These are phyloP conservation scores for Nicotiana attenuata DNA, from an alignment of 257 asterid genomes.

Conservation along the genomic window DNA sequence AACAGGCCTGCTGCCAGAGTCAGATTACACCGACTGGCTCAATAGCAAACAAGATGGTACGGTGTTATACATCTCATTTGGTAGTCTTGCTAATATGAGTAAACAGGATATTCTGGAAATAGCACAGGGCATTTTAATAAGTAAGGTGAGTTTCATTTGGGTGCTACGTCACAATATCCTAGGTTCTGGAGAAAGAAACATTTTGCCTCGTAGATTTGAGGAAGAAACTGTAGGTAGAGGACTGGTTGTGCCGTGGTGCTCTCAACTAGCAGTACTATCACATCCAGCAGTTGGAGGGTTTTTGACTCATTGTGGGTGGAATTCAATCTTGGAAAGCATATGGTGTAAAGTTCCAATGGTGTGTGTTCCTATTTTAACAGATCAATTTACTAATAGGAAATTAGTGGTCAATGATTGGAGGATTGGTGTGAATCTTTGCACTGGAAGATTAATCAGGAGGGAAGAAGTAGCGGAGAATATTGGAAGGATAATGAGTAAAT, in stretches of 20 bases:
- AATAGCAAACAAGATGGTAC: slow-evolving; percentile 11
- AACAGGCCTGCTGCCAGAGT: slow-evolving; percentile 7
- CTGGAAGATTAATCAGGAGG: background rate
- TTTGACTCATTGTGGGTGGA: slow-evolving; percentile 16
- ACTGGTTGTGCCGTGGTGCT: slow-evolving; percentile 18
- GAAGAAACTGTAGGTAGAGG: slow-evolving; percentile 14
- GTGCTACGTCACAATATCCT: slow-evolving; percentile 19
- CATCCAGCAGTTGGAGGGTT: slow-evolving; percentile 16
- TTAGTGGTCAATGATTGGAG: slow-evolving; percentile 14
- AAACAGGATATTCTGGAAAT: slow-evolving; percentile 18
- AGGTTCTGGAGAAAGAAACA: background rate
- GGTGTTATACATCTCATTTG: slow-evolving; percentile 27
- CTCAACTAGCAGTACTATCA: slow-evolving; percentile 16
- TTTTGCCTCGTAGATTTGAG: slow-evolving; percentile 12
- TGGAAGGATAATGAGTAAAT: background rate
- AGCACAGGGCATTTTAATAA: slow-evolving; percentile 19
- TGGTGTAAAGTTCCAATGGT: slow-evolving; percentile 13
- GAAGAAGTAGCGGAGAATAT: slow-evolving; percentile 6
- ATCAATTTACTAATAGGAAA: slow-evolving; percentile 16
- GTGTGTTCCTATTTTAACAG: slow-evolving; percentile 9
- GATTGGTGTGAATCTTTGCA: slow-evolving; percentile 11
- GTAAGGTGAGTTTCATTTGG: slow-evolving; percentile 20
- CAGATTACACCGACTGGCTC: slow-evolving; percentile 21
- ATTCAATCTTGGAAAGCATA: slow-evolving; percentile 12
- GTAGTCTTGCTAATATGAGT: slow-evolving; percentile 11